phyloP scores from a whole-genome alignment of 805 yeast genomes.

The Scheffersomyces spartinae region DNA sequence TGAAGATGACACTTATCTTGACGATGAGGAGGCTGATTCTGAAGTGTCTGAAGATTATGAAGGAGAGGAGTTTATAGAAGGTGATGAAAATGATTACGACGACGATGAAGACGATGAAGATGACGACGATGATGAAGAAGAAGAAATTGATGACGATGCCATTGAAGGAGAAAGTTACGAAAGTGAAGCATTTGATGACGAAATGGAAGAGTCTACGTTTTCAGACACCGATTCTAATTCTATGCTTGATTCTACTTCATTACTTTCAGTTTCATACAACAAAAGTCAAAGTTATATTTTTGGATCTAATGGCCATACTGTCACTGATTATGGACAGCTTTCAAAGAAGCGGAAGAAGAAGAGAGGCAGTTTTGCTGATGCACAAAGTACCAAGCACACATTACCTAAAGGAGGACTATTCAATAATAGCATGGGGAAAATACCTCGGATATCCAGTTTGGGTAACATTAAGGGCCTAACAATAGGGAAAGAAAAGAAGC shows the following conservation, averaged over 20 bases:
- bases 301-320: slow-evolving; percentile 5
- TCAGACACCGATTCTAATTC: slow-evolving; percentile 32
- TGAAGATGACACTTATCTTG: no score
- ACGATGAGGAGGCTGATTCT: no score
- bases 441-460: slow-evolving; percentile 1
- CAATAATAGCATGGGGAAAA: slow-evolving; percentile 1
- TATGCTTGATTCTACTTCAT: slow-evolving; percentile 15
- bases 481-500: slow-evolving; percentile 2
- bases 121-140: slow-evolving; percentile 16
- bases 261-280: slow-evolving; percentile 13
- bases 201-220: slow-evolving; percentile 30
- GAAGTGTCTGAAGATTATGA: no score
- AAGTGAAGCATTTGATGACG: no score
- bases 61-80: no score
- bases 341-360: slow-evolving; percentile 4
- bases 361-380: not conserved
- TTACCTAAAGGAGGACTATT: slow-evolving; percentile 8
- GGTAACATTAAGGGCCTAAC: slow-evolving; percentile 3
- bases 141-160: slow-evolving; percentile 15
- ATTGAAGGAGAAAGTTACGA: no score
- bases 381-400: slow-evolving; percentile 8
- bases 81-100: slow-evolving; percentile 9
- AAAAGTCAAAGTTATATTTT: slow-evolving; percentile 6
- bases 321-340: slow-evolving; percentile 2
- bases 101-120: slow-evolving; percentile 11